Conservation (phyloP, 169 alveolate species). For the Eimeria praecox region DNA sequence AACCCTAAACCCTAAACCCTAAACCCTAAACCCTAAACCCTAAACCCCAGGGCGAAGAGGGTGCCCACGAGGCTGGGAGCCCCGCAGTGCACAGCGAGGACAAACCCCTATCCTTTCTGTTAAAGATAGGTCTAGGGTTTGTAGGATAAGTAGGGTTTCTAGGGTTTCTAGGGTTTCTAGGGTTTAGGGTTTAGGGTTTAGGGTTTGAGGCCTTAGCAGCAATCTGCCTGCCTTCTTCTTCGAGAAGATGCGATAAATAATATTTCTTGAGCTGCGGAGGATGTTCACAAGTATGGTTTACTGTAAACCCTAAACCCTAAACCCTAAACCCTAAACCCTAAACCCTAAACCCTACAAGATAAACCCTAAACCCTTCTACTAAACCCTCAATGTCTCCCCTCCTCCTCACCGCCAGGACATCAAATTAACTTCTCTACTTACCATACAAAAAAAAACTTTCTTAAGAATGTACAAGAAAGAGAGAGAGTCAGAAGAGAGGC, state of each 20-base stretch:
- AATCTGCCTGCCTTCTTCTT: not conserved
- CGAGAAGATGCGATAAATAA: not conserved
- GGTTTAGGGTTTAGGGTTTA: too few relatives aligned
- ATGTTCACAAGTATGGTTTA: not conserved
- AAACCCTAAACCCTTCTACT: not conserved
- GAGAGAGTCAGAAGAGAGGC: not conserved
- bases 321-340: slow-evolving; percentile 33
- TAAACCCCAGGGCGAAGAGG: not conserved
- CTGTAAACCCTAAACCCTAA: slow-evolving; percentile 31
- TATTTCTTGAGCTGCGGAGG: not conserved
- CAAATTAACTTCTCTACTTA: not conserved
- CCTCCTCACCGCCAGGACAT: not conserved
- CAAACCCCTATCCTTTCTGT: too few relatives aligned
- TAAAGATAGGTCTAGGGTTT: too few relatives aligned
- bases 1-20: slow-evolving; percentile 19
- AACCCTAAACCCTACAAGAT: not conserved
- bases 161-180: too few relatives aligned
- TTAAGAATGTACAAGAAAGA: not conserved
- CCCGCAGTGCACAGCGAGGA: too few relatives aligned
- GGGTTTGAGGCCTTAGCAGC: too few relatives aligned
- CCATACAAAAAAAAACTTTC: slow-evolving; percentile 10
- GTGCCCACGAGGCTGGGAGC: too few relatives aligned
- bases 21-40: slow-evolving; percentile 29
- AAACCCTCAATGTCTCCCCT: not conserved
- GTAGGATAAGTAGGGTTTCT: too few relatives aligned